A percentile compares a stretch with the other conserved stretches of the same genome.
phyloP scores from a whole-genome alignment of 2,329 filamentous ascomycete species.

The Cercospora canescens region DNA sequence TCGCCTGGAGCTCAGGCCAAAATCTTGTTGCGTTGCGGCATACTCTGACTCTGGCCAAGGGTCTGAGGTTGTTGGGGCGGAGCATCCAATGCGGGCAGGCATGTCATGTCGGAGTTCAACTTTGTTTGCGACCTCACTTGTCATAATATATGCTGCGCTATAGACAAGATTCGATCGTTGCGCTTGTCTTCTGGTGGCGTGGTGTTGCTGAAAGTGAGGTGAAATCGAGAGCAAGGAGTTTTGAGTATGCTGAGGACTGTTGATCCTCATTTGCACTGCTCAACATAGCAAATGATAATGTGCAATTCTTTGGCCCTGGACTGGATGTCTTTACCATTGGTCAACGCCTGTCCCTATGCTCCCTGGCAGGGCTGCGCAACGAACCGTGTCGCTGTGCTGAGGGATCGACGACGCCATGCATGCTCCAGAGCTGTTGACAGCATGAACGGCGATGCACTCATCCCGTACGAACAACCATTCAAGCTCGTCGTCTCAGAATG shows the following conservation, averaged over 20 bases:
- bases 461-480: background rate
- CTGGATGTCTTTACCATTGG: background rate
- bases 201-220: background rate
- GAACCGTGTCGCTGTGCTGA: conserved; percentile 5
- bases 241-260: background rate
- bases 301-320: background rate
- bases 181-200: background rate
- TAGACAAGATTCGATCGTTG: background rate
- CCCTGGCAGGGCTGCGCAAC: background rate
- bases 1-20: background rate
- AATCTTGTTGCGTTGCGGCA: background rate
- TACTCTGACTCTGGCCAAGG: background rate
- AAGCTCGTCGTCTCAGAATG: background rate
- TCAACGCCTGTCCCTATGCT: conserved; percentile 1
- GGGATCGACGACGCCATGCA: conserved; percentile 1
- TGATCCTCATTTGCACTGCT: background rate
- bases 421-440: conserved; percentile 1
- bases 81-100: background rate
- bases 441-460: background rate
- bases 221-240: background rate
- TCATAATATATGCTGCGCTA: background rate
- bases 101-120: background rate
- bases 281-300: background rate
- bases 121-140: background rate
- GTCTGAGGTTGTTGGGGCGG: background rate